Conservation (phyloP, 176 grass and related monocot species). For the Themeda triandra region DNA sequence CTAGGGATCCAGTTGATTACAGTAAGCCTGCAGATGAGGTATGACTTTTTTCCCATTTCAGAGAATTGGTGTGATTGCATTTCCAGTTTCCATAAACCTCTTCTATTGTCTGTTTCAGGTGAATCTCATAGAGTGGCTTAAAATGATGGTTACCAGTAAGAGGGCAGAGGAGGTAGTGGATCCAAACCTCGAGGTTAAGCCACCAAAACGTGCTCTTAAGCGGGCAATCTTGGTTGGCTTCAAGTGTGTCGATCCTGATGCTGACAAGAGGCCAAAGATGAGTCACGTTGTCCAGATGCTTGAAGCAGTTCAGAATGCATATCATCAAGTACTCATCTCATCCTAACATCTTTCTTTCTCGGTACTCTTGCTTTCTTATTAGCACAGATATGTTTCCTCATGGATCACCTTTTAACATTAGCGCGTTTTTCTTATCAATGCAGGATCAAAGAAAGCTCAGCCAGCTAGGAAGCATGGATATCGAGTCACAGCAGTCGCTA, state of each 20-base stretch:
- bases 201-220: constrained; percentile 77
- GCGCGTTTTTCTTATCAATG: not conserved
- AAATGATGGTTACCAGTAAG: constrained; percentile 77
- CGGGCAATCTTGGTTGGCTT: constrained; percentile 80
- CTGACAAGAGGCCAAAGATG: constrained; percentile 96
- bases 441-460: constrained; percentile 64
- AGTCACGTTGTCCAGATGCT: constrained; percentile 94
- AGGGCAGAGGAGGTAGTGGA: constrained; percentile 89
- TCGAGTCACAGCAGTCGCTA: constrained; percentile 52
- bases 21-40: constrained; percentile 76
- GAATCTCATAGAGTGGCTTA: constrained; percentile 94
- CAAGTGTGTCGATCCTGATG: constrained; percentile 86
- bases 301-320: constrained; percentile 68
- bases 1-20: constrained; percentile 92
- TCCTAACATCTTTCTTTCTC: constrained; percentile 1
- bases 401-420: not conserved
- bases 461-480: constrained; percentile 67
- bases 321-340: constrained; percentile 46
- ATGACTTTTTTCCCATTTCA: not conserved
- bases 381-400: not conserved
- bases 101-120: constrained; percentile 47
- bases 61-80: not conserved
- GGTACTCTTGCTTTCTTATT: not conserved
- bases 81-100: not conserved
- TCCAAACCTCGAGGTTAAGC: constrained; percentile 60